Percentiles rank a stretch among this genome's conserved stretches.
phyloP scores from a whole-genome alignment of 1,139 yeast genomes.

The Debaryomycetaceae sp. region DNA sequence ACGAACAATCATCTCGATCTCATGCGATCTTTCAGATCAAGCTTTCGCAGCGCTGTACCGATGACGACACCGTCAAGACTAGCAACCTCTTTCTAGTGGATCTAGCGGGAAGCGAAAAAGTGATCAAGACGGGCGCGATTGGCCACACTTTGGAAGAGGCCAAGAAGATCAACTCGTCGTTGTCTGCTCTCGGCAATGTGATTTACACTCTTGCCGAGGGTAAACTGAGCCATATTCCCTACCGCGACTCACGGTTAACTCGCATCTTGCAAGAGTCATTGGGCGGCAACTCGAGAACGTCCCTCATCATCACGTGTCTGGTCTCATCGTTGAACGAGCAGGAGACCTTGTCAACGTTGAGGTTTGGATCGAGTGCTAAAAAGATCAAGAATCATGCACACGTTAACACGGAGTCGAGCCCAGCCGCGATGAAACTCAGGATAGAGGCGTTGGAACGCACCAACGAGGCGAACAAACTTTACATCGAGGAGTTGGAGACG shows the following conservation, averaged over 20 bases:
- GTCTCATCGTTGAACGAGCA: constrained; percentile 56
- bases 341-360: constrained; percentile 72
- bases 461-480: constrained; percentile 39
- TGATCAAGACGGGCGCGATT: constrained; percentile 75
- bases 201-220: constrained; percentile 75
- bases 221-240: constrained; percentile 64
- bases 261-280: constrained; percentile 78
- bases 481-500: constrained; percentile 45
- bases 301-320: constrained; percentile 75
- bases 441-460: constrained; percentile 45
- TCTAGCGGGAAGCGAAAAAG: constrained; percentile 85
- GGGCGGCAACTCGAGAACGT: constrained; percentile 84
- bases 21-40: constrained; percentile 75
- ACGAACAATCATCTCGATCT: constrained; percentile 72
- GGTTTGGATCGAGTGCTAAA: constrained; percentile 82
- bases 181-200: constrained; percentile 77
- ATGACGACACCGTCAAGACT: constrained; percentile 53
- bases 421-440: constrained; percentile 48
- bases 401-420: constrained; percentile 65
- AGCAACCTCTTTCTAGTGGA: constrained; percentile 78
- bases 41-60: constrained; percentile 55
- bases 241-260: constrained; percentile 80
- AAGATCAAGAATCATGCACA: constrained; percentile 64
- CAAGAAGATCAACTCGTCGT: constrained; percentile 73
- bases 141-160: constrained; percentile 81